Percentiles rank a stretch among this genome's conserved stretches.
Evolutionary conservation across 192 early-diverging fungal species (phyloP).

Genomic region (Rhizophagus prolifer): DNA sequence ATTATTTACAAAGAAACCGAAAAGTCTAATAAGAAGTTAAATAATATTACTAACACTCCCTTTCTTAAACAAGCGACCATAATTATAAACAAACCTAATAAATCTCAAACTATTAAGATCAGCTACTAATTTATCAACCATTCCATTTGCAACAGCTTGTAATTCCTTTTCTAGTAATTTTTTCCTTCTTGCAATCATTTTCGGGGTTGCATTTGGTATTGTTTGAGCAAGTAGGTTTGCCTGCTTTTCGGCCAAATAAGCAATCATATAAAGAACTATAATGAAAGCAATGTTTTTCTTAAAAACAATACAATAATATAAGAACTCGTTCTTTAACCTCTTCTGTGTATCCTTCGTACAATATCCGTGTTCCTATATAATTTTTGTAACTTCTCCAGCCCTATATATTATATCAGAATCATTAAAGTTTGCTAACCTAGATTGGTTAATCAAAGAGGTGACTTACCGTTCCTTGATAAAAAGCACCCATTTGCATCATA

Average conservation of each 20-base stretch:
- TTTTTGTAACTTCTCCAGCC: slow-evolving; percentile 79
- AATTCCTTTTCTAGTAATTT: slow-evolving; percentile 47
- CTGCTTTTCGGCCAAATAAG: slow-evolving; percentile 41
- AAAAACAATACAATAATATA: background rate
- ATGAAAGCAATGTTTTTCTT: background rate
- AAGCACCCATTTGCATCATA: slow-evolving; percentile 57
- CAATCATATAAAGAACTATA: slow-evolving; percentile 31
- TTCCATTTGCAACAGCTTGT: slow-evolving; percentile 53
- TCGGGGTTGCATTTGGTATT: slow-evolving; percentile 34
- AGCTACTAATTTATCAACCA: slow-evolving; percentile 58
- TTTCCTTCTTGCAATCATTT: slow-evolving; percentile 36
- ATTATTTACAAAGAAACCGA: slow-evolving; percentile 72
- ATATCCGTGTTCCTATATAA: slow-evolving; percentile 69
- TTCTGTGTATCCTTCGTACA: slow-evolving; percentile 66
- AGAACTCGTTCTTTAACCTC: slow-evolving; percentile 64
- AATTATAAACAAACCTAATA: slow-evolving; percentile 50
- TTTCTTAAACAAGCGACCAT: background rate
- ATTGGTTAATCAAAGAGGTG: background rate
- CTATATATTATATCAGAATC: slow-evolving; percentile 37
- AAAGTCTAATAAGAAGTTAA: slow-evolving; percentile 45
- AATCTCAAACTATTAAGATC: slow-evolving; percentile 63
- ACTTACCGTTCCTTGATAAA: slow-evolving; percentile 60
- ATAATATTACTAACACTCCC: background rate
- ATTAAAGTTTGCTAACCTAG: background rate
- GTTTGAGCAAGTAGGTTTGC: slow-evolving; percentile 40